Base-by-base conservation (phyloP, 1,284 basidiomycete species). In the Cryptococcus deneoformans region DNA sequence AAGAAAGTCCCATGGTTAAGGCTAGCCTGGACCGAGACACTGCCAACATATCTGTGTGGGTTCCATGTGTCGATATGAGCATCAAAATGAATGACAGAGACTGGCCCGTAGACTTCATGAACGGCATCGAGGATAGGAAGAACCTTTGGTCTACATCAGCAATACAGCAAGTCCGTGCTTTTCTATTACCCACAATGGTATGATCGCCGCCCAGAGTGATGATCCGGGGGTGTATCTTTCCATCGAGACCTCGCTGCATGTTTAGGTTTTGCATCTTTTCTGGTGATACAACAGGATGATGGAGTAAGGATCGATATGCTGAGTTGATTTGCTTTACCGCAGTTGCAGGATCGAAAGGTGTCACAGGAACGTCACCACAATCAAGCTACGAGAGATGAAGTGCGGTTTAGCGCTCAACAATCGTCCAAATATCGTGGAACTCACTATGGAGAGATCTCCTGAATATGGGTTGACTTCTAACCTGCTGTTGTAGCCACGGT, bases 31-130 rank as follows among this genome's bases (percentile, higher is more conserved):
- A 64, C 46, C 5, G 59, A 64, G n/a, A 71, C 68, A 16, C 60
- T 59, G 1, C 72, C 71, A 37, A 62, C 51, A 56, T 72, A 73
- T 42, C 70, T 56, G 43, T 70, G 62, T 3, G 71, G 71, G 52
- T 68, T 71, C 68, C 70, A 76, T 29, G 88, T 79, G 59, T 79
- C 79, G 49, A 80, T 71, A 53, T 79, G 79, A 1, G 76, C 73
- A 58, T 79, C 79, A 53, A 79, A 79, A 63, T 80, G 79, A 50
- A 70, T 66, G 46, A 63, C 63, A 3, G 56, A 62, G 39, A 67
- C 57, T 10, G 61, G 66, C 3, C 62, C 66, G 50, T 77, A 78
- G 3, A 77, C 70, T 46, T 72, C 66, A 53, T 75, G 60, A 10
- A 80, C 63, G 6, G 76, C 71, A 40, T 76, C 69, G 20, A 80